Conservation (phyloP, 371 early-diverging fungal species). For the Mortierella sp. region DNA sequence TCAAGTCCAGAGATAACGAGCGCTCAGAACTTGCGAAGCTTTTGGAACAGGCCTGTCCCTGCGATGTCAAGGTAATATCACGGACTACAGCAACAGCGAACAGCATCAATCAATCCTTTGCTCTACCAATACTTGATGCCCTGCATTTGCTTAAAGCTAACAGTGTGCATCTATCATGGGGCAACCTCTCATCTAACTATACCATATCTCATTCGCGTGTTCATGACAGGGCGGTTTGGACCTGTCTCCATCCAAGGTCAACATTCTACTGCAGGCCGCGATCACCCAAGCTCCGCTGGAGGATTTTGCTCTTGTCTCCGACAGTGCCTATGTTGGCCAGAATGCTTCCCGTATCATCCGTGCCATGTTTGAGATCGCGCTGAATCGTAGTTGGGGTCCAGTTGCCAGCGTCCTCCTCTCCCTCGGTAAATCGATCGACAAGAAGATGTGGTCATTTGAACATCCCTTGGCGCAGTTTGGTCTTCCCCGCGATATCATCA, state of each 20-base stretch:
- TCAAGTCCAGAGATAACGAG: slow-evolving; percentile 92
- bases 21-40: slow-evolving; percentile 82
- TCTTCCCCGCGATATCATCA: slow-evolving; percentile 80
- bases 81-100: not conserved
- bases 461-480: slow-evolving; percentile 93
- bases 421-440: slow-evolving; percentile 92
- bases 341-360: slow-evolving; percentile 95
- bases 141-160: not conserved
- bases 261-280: slow-evolving; percentile 90
- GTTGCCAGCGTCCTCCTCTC: slow-evolving; percentile 84
- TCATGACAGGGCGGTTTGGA: slow-evolving; percentile 47
- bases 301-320: slow-evolving; percentile 95
- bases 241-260: slow-evolving; percentile 87
- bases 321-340: slow-evolving; percentile 93
- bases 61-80: slow-evolving; percentile 66
- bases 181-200: not conserved
- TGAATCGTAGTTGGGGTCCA: slow-evolving; percentile 91
- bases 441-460: slow-evolving; percentile 96
- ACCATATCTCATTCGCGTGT: not conserved
- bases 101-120: no score
- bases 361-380: slow-evolving; percentile 95
- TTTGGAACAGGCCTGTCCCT: slow-evolving; percentile 79
- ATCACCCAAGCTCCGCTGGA: slow-evolving; percentile 86
- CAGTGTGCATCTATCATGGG: not conserved
- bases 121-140: no score